A percentile compares a stretch with the other conserved stretches of the same genome.
These are phyloP conservation scores for Phytophthora nicotianae DNA, from an alignment of 352 stramenopile species.

Conservation along the genomic window DNA sequence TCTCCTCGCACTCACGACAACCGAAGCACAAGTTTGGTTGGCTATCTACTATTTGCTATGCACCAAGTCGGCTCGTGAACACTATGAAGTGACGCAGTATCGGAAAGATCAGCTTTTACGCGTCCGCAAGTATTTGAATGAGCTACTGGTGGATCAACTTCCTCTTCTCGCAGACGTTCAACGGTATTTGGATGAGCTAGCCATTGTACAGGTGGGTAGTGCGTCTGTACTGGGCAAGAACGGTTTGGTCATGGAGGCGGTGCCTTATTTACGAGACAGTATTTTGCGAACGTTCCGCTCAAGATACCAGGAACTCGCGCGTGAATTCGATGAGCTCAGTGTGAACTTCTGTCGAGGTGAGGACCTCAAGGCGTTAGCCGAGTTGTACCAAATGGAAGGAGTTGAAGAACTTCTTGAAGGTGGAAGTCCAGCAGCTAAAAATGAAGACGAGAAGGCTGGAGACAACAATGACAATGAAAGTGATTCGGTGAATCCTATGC, in stretches of 20 bases:
- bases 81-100: slow-evolving; percentile 95
- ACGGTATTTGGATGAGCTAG: slow-evolving; percentile 95
- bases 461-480: slow-evolving; percentile 16
- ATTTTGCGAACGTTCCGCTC: slow-evolving; percentile 52
- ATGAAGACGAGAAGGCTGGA: slow-evolving; percentile 14
- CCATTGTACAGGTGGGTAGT: slow-evolving; percentile 85
- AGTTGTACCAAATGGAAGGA: slow-evolving; percentile 83
- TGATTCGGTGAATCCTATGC: slow-evolving; percentile 16
- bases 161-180: slow-evolving; percentile 94
- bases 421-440: slow-evolving; percentile 2
- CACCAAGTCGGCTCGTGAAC: slow-evolving; percentile 90
- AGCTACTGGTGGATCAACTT: slow-evolving; percentile 94
- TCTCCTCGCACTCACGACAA: slow-evolving; percentile 92
- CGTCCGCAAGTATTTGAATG: slow-evolving; percentile 95
- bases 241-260: slow-evolving; percentile 78
- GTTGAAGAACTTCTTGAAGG: slow-evolving; percentile 77
- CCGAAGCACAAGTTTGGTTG: slow-evolving; percentile 95
- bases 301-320: slow-evolving; percentile 46
- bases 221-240: slow-evolving; percentile 39
- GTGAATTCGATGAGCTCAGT: slow-evolving; percentile 54
- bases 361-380: slow-evolving; percentile 67
- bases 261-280: slow-evolving; percentile 69
- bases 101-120: slow-evolving; percentile 93
- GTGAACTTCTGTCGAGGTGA: slow-evolving; percentile 51
- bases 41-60: slow-evolving; percentile 94